These are phyloP conservation scores for Penicillium cataractarum DNA, from an alignment of 495 filamentous ascomycete species.

Conservation along the genomic window DNA sequence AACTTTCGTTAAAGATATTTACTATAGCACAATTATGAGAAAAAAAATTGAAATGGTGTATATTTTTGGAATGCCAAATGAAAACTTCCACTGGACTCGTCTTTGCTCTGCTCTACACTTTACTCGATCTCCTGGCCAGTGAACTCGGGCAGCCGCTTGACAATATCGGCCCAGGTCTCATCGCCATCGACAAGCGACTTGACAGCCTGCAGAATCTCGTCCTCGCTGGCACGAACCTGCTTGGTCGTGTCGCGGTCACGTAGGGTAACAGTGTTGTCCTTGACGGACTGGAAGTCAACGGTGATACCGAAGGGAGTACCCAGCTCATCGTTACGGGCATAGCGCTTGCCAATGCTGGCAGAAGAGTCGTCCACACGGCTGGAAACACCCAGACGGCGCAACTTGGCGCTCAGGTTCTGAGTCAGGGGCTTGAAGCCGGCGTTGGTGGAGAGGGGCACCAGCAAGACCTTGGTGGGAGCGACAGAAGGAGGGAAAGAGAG, in stretches of 20 bases:
- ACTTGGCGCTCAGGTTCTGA: slow-evolving; percentile 51
- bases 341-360: slow-evolving; percentile 71
- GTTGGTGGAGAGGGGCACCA: slow-evolving; percentile 67
- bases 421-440: slow-evolving; percentile 60
- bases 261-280: slow-evolving; percentile 69
- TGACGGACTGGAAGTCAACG: slow-evolving; percentile 71
- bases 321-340: slow-evolving; percentile 69
- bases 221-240: slow-evolving; percentile 67
- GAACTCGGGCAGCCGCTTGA: slow-evolving; percentile 65
- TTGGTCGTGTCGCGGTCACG: slow-evolving; percentile 68
- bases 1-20: neutral
- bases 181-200: slow-evolving; percentile 62
- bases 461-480: slow-evolving; percentile 70
- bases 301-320: slow-evolving; percentile 68
- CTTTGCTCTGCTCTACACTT: slow-evolving; percentile 15
- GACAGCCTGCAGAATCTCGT: slow-evolving; percentile 66
- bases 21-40: neutral
- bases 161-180: slow-evolving; percentile 67
- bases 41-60: slow-evolving; percentile 23
- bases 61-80: slow-evolving; percentile 18
- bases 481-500: slow-evolving; percentile 68
- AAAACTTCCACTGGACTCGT: neutral
- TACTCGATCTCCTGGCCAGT: slow-evolving; percentile 69
- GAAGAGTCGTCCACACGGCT: slow-evolving; percentile 68
- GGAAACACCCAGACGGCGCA: slow-evolving; percentile 61